These are phyloP conservation scores for Urostyla sp. DNA, from an alignment of 73 alveolate genomes.

Conservation along the genomic window DNA sequence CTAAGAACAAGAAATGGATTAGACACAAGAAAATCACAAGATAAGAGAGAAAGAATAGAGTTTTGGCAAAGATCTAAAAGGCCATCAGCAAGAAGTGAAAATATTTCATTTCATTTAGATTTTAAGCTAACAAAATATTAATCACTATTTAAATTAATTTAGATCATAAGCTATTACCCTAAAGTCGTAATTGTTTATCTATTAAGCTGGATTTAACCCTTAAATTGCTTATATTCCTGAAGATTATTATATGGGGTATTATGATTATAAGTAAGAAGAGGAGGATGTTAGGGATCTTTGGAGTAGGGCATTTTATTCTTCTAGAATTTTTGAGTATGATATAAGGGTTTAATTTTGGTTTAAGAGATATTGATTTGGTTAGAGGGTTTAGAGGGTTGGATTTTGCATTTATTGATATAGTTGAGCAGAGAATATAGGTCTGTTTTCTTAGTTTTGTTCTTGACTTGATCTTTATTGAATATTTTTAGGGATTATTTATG, in stretches of 20 bases:
- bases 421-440: too few species aligned
- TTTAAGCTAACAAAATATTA: slow-evolving; percentile 1
- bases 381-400: too few species aligned
- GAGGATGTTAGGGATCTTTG: too few species aligned
- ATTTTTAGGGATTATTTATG: background rate
- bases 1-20: slow-evolving; percentile 85
- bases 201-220: too few species aligned
- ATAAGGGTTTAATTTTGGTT: too few species aligned
- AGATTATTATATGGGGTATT: slow-evolving; percentile 10
- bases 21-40: slow-evolving; percentile 84
- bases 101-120: background rate
- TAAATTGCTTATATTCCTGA: too few species aligned
- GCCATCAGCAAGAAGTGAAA: slow-evolving; percentile 67
- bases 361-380: too few species aligned
- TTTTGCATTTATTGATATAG: too few species aligned
- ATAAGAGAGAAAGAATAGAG: slow-evolving; percentile 93
- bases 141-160: background rate
- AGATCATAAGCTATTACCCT: background rate
- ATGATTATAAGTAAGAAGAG: background rate
- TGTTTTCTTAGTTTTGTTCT: background rate
- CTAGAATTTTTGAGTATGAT: too few species aligned
- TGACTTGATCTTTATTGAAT: background rate
- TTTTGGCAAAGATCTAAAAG: slow-evolving; percentile 83
- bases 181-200: too few species aligned
- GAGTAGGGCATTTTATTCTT: too few species aligned